Evolutionary conservation across 2,329 filamentous ascomycete genomes (phyloP), one percentile per base, ranked within the genome.

Genomic region (Cryphonectria naterciae): DNA sequence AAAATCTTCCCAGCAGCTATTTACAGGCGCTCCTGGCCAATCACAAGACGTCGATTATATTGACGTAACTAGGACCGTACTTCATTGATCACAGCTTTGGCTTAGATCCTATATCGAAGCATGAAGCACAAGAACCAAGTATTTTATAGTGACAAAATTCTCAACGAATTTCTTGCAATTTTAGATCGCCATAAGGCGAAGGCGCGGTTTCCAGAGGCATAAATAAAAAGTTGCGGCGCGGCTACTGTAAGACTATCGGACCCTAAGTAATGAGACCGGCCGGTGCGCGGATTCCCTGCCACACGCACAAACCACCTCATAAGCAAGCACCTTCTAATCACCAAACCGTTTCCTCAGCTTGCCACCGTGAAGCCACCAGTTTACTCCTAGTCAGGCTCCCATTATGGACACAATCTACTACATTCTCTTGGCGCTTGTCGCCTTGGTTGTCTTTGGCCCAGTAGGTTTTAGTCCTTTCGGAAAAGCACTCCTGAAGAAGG

Each of bases 361-460:
- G 15, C 25, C 13, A 58, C 25, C 13, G 54, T 19, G 25, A 58
- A 58, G 54, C 28, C 22, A 56, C 39, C 62, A 70, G 28, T 46
- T 49, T 15, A 43, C 49, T 22, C 22, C 49, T 49, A 46, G 37
- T 13, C 46, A n/a, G 10, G 39, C 39, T 37, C 25, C 35, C 62
- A 64, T n/a, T 28, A 72, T 72, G 70, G 68, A 67, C 15, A 72
- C 69, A 13, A 66, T 65, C 4, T 67, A 63, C 49, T 70, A 71
- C 56, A 63, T 70, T 5, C 39, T 69, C 19, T 54, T 72, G 70
- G 70, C 70, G 5, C 1, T 70, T 0, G 25, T 67, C 25, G 71
- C 43, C 61, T 58, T 74, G 25, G 65, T 65, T 37, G 37, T 74
- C 22, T 65, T 74, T 22, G 66, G 54, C 13, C 72, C 73, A 37